These are phyloP conservation scores for Tricholoma matsutake DNA, from an alignment of 768 basidiomycete species.

Conservation along the genomic window DNA sequence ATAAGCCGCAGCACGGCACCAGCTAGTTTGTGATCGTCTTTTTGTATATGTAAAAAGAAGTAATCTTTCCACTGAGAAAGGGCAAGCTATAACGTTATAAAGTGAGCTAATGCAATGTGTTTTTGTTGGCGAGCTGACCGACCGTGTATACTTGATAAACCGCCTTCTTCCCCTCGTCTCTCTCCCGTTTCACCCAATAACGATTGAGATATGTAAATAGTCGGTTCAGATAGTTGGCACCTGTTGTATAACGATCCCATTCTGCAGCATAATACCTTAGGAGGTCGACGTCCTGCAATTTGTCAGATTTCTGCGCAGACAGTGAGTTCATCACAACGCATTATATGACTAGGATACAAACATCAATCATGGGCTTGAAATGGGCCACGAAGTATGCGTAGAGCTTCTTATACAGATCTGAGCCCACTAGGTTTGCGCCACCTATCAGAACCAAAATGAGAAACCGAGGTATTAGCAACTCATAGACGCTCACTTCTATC, in stretches of 20 bases:
- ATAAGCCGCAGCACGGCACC: constrained; percentile 86
- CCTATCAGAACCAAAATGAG: constrained; percentile 39
- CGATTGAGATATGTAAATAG: constrained; percentile 97
- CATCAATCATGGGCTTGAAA: constrained; percentile 65
- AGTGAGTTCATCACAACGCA: constrained; percentile 1
- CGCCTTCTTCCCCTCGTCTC: constrained; percentile 95
- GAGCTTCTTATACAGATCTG: constrained; percentile 94
- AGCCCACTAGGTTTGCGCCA: constrained; percentile 96
- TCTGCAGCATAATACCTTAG: constrained; percentile 89
- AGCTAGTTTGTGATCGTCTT: constrained; percentile 77
- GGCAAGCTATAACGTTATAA: constrained; percentile 57
- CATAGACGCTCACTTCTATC: constrained; percentile 58
- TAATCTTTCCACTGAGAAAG: constrained; percentile 94
- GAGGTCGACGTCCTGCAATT: constrained; percentile 84
- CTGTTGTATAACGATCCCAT: constrained; percentile 97
- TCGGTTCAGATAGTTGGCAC: constrained; percentile 95
- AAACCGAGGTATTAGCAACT: constrained; percentile 7
- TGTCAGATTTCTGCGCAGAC: constrained; percentile 64
- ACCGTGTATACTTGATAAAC: constrained; percentile 97
- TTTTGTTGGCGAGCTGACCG: constrained; percentile 25
- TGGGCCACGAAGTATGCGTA: constrained; percentile 86
- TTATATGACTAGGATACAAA: constrained; percentile 17
- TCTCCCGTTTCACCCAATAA: constrained; percentile 98
- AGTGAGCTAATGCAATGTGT: constrained; percentile 3
- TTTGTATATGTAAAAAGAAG: constrained; percentile 85